phyloP scores from a whole-genome alignment of 2,329 filamentous ascomycete species.

The Phialophora tarda region DNA sequence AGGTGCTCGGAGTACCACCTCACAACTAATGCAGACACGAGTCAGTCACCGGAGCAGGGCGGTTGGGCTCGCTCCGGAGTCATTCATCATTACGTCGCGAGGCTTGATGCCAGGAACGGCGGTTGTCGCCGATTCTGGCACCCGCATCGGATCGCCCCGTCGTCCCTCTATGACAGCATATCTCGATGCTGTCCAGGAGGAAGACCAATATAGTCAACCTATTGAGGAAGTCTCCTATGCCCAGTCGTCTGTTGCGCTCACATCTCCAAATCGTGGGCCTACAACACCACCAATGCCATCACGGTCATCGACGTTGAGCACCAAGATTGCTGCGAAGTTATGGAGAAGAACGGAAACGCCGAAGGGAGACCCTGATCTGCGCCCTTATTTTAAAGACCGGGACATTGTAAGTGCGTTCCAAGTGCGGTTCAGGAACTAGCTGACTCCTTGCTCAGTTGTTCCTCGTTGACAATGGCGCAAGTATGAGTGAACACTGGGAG shows the following conservation, averaged over 20 bases:
- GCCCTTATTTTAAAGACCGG: slow-evolving; percentile 27
- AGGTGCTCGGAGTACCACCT: not conserved
- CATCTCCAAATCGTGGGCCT: too few relatives aligned
- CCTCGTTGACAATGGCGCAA: slow-evolving; percentile 42
- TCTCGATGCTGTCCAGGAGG: not conserved
- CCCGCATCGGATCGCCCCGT: not conserved
- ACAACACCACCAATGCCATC: not conserved
- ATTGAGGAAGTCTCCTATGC: not conserved
- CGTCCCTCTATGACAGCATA: not conserved
- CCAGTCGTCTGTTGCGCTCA: not conserved
- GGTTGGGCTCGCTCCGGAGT: not conserved
- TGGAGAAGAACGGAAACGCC: not conserved
- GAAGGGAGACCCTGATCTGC: not conserved
- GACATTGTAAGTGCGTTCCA: slow-evolving; percentile 32
- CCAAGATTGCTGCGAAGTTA: not conserved
- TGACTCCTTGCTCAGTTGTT: slow-evolving; percentile 32
- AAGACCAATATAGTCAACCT: not conserved
- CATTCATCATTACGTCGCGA: not conserved
- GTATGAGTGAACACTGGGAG: slow-evolving; percentile 41
- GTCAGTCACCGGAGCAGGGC: not conserved
- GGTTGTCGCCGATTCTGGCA: not conserved
- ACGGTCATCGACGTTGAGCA: not conserved
- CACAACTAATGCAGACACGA: not conserved
- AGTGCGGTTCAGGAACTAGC: not conserved
- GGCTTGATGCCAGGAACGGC: not conserved